Evolutionary conservation across 352 stramenopile genomes (phyloP).

Genomic region (Globisporangium emineosum): DNA sequence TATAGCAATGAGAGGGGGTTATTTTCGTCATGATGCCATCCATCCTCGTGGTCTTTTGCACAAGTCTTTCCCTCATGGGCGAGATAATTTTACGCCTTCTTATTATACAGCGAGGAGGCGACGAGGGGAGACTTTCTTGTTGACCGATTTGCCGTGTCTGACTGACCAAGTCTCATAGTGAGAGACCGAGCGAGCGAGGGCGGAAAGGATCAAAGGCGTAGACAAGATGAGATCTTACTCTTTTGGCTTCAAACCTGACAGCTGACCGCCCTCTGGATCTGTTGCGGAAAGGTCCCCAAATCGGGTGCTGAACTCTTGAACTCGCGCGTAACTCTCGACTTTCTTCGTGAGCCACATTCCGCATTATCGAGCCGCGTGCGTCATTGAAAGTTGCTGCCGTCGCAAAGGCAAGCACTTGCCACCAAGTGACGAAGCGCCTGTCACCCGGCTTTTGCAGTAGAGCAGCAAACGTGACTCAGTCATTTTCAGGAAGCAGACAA

Average conservation of each 20-base stretch:
- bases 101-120: constrained; percentile 3
- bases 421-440: constrained; percentile 9
- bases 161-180: not conserved
- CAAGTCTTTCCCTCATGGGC: not conserved
- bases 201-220: constrained; percentile 14
- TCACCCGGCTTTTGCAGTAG: constrained; percentile 1
- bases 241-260: not conserved
- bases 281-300: constrained; percentile 8
- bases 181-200: constrained; percentile 2
- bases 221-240: constrained; percentile 33
- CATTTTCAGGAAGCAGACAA: constrained; percentile 8
- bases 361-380: not conserved
- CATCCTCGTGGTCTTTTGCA: constrained; percentile 15
- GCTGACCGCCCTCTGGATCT: constrained; percentile 7
- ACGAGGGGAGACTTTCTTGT: not conserved
- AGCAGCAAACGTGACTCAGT: not conserved
- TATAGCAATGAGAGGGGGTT: not conserved
- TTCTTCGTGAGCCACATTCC: not conserved
- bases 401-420: constrained; percentile 8
- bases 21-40: constrained; percentile 9
- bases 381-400: not conserved
- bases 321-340: constrained; percentile 10
- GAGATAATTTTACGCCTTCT: constrained; percentile 17
- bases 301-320: constrained; percentile 8
- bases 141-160: not conserved